Evolutionary conservation across 2,329 filamentous ascomycete species (phyloP).

Genomic region (Stromatinia cepivora): DNA sequence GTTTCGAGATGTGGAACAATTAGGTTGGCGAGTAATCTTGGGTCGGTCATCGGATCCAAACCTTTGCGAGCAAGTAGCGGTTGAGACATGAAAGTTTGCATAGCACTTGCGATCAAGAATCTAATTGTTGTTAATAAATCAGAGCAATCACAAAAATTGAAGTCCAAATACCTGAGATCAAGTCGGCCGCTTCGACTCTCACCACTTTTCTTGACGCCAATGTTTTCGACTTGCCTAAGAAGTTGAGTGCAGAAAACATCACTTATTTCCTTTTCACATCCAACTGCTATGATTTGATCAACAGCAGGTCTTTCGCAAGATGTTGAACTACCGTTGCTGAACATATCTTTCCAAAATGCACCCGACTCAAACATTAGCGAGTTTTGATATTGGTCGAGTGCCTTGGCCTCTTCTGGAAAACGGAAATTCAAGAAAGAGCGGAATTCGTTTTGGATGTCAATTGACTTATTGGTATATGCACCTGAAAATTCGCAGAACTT

Average conservation of each 20-base stretch:
- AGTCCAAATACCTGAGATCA: constrained; percentile 54
- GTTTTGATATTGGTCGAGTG: constrained; percentile 52
- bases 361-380: constrained; percentile 51
- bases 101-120: constrained; percentile 60
- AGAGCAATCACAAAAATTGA: constrained; percentile 15
- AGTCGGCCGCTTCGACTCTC: constrained; percentile 55
- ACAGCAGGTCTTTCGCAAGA: constrained; percentile 42
- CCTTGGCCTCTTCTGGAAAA: constrained; percentile 51
- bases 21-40: constrained; percentile 56
- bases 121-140: constrained; percentile 41
- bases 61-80: constrained; percentile 53
- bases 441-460: constrained; percentile 58
- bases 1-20: constrained; percentile 62
- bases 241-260: constrained; percentile 52
- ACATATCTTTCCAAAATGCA: constrained; percentile 40
- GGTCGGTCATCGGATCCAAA: constrained; percentile 54
- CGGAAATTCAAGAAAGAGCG: constrained; percentile 53
- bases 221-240: constrained; percentile 53
- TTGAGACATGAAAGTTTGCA: constrained; percentile 55
- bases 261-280: constrained; percentile 55
- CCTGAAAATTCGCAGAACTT: constrained; percentile 33
- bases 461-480: constrained; percentile 41
- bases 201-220: constrained; percentile 53
- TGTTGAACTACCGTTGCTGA: constrained; percentile 28
- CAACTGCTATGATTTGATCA: constrained; percentile 61